Evolutionary conservation across 1,139 yeast species (phyloP).

Genomic region (Diutina ranongensis): DNA sequence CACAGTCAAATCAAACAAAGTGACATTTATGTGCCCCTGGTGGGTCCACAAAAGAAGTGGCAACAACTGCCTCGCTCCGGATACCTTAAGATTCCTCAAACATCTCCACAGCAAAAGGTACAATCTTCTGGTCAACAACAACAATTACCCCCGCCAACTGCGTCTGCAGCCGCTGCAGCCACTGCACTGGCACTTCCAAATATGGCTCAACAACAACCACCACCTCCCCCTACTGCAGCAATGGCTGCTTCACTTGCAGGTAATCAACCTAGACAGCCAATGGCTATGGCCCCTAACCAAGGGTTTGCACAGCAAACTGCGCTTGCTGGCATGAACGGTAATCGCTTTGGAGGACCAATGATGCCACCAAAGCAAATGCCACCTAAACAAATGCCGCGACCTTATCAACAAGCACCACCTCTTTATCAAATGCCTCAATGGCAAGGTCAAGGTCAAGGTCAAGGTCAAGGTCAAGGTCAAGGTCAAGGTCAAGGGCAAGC

Average conservation of each 20-base stretch:
- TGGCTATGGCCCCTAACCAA: background rate
- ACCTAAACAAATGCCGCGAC: background rate
- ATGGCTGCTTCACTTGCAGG: background rate
- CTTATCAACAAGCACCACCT: background rate
- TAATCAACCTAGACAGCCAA: background rate
- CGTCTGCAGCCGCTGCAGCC: background rate
- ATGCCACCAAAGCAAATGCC: background rate
- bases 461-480: no score
- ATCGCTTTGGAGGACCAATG: background rate
- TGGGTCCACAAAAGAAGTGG: conserved; percentile 3
- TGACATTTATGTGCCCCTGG: conserved; percentile 12
- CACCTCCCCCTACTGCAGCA: background rate
- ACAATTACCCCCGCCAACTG: background rate
- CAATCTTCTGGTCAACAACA: background rate
- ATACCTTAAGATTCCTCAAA: conserved; percentile 3
- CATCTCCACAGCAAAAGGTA: background rate
- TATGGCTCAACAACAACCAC: background rate
- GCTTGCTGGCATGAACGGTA: background rate
- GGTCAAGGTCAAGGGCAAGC: no score
- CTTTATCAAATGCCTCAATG: background rate
- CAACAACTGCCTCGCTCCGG: background rate
- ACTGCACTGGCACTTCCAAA: background rate
- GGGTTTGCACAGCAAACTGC: background rate
- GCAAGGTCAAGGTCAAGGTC: background rate
- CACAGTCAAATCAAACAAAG: conserved; percentile 29